Percentiles rank a stretch among this genome's conserved stretches.
Conservation (phyloP, 495 filamentous ascomycete genomes). For the Neurospora tetrasperma region DNA sequence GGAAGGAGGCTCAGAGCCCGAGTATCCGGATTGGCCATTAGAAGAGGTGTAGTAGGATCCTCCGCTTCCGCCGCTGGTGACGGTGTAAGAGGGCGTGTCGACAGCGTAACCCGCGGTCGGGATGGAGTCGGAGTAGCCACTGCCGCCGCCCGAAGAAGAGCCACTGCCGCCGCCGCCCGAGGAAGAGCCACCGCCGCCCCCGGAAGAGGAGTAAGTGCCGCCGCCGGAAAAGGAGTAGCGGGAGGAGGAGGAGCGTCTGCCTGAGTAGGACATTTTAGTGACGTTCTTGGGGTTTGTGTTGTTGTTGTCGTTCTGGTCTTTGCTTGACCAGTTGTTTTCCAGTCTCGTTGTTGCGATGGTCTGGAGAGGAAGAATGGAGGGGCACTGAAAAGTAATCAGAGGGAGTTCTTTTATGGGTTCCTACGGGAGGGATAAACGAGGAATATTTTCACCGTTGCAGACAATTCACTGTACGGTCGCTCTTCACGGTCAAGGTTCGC, state of each 20-base stretch:
- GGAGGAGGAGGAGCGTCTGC: not conserved
- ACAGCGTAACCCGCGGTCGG: not conserved
- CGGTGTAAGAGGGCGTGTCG: not conserved
- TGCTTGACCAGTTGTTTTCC: not conserved
- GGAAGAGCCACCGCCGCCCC: not conserved
- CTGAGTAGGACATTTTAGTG: not conserved
- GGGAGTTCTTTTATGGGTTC: not conserved
- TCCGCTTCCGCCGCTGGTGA: not conserved
- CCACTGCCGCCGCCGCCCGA: not conserved
- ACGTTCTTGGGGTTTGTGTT: not conserved
- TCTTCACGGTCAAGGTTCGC: not conserved
- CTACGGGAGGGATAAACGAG: accelerated
- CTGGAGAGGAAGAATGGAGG: not conserved
- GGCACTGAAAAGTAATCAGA: not conserved
- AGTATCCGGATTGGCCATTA: not conserved
- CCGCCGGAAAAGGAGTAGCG: not conserved
- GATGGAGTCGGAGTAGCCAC: not conserved
- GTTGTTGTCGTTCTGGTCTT: not conserved
- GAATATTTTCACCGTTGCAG: not conserved
- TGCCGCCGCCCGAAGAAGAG: not conserved
- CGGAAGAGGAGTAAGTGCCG: not conserved
- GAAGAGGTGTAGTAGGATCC: not conserved
- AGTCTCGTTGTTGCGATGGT: not conserved
- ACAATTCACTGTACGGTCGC: not conserved
- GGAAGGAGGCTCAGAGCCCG: not conserved